Percentiles rank a stretch among this genome's conserved stretches.
Evolutionary conservation across 2,329 filamentous ascomycete genomes (phyloP).

Genomic region (Macroventuria anomochaeta): DNA sequence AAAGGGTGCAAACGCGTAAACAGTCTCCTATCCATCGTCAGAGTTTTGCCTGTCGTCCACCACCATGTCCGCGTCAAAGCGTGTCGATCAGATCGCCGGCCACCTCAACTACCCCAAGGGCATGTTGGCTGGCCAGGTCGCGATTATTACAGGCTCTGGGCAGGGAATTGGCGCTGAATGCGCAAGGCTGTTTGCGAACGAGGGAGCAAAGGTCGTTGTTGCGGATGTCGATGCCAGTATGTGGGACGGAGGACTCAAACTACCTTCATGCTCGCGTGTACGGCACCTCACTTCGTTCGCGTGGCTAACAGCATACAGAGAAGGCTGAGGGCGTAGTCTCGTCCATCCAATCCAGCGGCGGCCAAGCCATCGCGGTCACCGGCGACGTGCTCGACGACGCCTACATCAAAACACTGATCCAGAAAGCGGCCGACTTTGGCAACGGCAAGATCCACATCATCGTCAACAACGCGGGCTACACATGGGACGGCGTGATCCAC

Average conservation of each 20-base stretch:
- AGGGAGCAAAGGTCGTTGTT: conserved; percentile 83
- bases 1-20: no score
- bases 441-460: conserved; percentile 88
- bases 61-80: conserved; percentile 39
- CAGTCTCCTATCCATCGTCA: no score
- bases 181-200: conserved; percentile 81
- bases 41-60: not conserved
- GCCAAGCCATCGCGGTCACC: conserved; percentile 72
- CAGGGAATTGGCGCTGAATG: conserved; percentile 90
- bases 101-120: conserved; percentile 85
- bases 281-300: no score
- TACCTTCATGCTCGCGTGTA: no score
- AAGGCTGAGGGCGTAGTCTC: conserved; percentile 74
- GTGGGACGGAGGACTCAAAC: conserved; percentile 1
- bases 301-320: conserved; percentile 52
- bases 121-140: conserved; percentile 78
- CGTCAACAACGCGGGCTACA: conserved; percentile 91
- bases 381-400: conserved; percentile 77
- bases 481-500: conserved; percentile 91
- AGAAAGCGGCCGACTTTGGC: conserved; percentile 79
- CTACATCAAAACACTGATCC: conserved; percentile 75
- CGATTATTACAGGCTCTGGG: conserved; percentile 85
- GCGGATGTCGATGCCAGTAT: conserved; percentile 79
- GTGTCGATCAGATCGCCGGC: conserved; percentile 73
- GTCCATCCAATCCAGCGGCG: conserved; percentile 70